These are phyloP conservation scores for Phytophthora sansomeana DNA, from an alignment of 352 stramenopile genomes.

Conservation along the genomic window DNA sequence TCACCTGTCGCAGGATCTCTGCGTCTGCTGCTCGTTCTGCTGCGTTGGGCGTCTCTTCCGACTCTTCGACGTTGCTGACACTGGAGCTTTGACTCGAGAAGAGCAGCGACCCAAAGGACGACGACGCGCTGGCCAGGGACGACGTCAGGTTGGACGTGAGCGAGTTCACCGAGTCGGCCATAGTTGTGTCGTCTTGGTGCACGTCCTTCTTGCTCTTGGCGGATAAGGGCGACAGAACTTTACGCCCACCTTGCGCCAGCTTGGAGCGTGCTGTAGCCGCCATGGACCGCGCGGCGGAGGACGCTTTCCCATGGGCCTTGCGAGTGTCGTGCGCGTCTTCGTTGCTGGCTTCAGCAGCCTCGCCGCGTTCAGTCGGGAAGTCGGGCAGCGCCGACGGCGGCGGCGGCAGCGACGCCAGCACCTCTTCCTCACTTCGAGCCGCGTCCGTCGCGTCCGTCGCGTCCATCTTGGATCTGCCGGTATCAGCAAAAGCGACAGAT, in stretches of 20 bases:
- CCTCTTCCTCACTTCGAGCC: slow-evolving; percentile 32
- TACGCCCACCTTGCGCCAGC: slow-evolving; percentile 57
- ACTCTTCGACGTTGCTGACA: slow-evolving; percentile 17
- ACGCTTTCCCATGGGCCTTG: slow-evolving; percentile 32
- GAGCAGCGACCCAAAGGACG: slow-evolving; percentile 51
- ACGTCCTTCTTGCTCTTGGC: not conserved
- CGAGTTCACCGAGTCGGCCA: slow-evolving; percentile 29
- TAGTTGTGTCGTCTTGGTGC: not conserved
- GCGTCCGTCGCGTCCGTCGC: no score
- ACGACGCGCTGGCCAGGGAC: slow-evolving; percentile 50
- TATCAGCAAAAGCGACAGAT: no score
- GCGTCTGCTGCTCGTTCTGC: slow-evolving; percentile 24
- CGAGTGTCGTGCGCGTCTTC: slow-evolving; percentile 10
- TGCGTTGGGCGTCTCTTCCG: slow-evolving; percentile 7
- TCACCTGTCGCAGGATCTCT: slow-evolving; percentile 56
- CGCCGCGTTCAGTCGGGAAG: slow-evolving; percentile 4
- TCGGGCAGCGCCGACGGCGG: slow-evolving; percentile 38
- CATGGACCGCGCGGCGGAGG: slow-evolving; percentile 62
- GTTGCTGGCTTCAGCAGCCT: not conserved
- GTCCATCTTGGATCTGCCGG: slow-evolving; percentile 7
- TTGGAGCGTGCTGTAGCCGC: slow-evolving; percentile 58
- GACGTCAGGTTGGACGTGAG: slow-evolving; percentile 38
- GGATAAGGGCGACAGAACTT: slow-evolving; percentile 58
- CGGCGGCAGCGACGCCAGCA: slow-evolving; percentile 37
- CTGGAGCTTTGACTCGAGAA: slow-evolving; percentile 49